Conservation (phyloP, 2,329 filamentous ascomycete species). For the Daldinia sp. region DNA sequence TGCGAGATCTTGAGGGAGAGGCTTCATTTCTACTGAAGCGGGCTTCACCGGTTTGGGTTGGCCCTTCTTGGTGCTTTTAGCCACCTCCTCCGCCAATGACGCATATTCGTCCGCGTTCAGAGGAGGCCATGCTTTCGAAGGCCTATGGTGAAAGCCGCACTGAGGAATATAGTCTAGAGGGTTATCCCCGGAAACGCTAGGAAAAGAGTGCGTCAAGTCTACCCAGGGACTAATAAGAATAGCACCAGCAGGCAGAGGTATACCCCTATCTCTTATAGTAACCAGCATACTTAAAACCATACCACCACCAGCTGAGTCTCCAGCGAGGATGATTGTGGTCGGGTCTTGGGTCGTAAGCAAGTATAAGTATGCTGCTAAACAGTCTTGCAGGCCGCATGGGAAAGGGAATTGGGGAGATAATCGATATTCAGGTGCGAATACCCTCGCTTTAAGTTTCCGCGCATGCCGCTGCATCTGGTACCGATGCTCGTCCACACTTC, state of each 20-base stretch:
- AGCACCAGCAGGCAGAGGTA: conserved; percentile 88
- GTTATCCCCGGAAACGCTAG: conserved; percentile 80
- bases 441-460: conserved; percentile 88
- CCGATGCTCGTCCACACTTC: conserved; percentile 95
- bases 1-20: conserved; percentile 38
- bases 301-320: conserved; percentile 93
- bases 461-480: conserved; percentile 98
- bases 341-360: conserved; percentile 82
- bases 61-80: conserved; percentile 55
- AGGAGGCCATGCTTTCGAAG: conserved; percentile 91
- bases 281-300: conserved; percentile 88
- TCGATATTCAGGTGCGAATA: conserved; percentile 88
- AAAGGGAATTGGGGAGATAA: conserved; percentile 95
- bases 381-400: conserved; percentile 91
- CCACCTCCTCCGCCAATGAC: conserved; percentile 64
- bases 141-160: conserved; percentile 89
- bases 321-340: conserved; percentile 85
- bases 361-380: conserved; percentile 86
- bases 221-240: conserved; percentile 96
- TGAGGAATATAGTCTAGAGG: conserved; percentile 89
- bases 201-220: conserved; percentile 94
- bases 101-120: conserved; percentile 81
- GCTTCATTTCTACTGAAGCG: conserved; percentile 51
- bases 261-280: conserved; percentile 81
- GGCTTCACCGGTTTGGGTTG: conserved; percentile 54